phyloP scores from a whole-genome alignment of 306 rosid genomes.

The Crotalaria pallida region DNA sequence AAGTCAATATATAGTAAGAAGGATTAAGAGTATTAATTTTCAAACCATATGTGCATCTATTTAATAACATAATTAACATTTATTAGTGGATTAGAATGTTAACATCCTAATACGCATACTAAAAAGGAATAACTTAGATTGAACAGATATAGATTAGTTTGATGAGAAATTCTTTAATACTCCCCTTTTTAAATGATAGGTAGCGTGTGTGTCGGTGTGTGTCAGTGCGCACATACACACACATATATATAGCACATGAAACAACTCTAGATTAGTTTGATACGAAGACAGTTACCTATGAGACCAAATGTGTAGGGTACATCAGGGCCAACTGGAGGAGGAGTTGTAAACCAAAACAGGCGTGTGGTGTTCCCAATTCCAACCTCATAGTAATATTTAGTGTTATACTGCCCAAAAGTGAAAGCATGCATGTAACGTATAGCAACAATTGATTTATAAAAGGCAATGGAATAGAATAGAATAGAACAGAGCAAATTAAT shows the following conservation, averaged over 20 bases:
- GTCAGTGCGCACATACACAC: too few relatives aligned
- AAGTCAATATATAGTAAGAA: too few relatives aligned
- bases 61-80: too few relatives aligned
- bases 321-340: slow-evolving; percentile 82
- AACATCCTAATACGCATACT: too few relatives aligned
- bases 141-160: background rate
- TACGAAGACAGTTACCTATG: slow-evolving; percentile 44
- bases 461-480: background rate
- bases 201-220: too few relatives aligned
- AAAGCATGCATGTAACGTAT: slow-evolving; percentile 1
- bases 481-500: background rate
- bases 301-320: slow-evolving; percentile 93
- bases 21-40: too few relatives aligned
- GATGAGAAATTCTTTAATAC: too few relatives aligned
- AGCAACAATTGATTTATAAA: background rate
- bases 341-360: slow-evolving; percentile 73
- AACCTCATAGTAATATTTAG: slow-evolving; percentile 73
- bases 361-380: slow-evolving; percentile 59
- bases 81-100: too few relatives aligned
- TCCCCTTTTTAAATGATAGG: too few relatives aligned
- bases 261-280: background rate
- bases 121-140: too few relatives aligned
- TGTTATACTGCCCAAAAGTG: slow-evolving; percentile 42
- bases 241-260: background rate
- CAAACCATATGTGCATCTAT: too few relatives aligned